phyloP scores from a whole-genome alignment of 2,329 filamentous ascomycete genomes.

The Nemania bipapillata region DNA sequence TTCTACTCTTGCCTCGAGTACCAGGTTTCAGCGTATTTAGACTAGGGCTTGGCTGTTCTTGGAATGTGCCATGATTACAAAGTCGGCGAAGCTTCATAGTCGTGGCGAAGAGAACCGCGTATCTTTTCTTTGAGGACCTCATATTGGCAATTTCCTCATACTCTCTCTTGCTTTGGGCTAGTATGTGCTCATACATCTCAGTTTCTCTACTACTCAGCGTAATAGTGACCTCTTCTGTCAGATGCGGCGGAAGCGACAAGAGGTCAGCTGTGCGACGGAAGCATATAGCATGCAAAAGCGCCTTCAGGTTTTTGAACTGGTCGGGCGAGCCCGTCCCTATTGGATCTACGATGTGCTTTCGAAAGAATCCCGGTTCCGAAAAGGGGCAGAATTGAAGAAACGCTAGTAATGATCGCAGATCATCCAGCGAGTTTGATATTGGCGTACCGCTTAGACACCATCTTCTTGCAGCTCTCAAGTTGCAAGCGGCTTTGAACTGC shows the following conservation, averaged over 20 bases:
- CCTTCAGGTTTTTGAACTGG: conserved; percentile 7
- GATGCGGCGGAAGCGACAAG: neutral
- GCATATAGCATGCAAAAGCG: conserved; percentile 3
- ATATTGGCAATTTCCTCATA: conserved; percentile 12
- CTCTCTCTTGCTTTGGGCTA: neutral
- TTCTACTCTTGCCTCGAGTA: neutral
- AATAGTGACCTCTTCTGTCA: neutral
- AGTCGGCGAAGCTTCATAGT: conserved; percentile 19
- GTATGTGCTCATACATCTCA: neutral
- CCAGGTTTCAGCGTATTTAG: neutral
- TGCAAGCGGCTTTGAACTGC: conserved; percentile 25
- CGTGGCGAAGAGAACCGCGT: neutral
- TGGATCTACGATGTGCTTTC: conserved; percentile 34
- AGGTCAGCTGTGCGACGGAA: conserved; percentile 3
- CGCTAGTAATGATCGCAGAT: conserved; percentile 16
- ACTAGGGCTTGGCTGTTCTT: neutral
- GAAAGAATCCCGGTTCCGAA: conserved; percentile 14
- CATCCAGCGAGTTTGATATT: conserved; percentile 26
- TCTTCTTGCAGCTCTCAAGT: neutral
- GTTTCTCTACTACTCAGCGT: neutral
- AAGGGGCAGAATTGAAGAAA: conserved; percentile 20
- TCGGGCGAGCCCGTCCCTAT: conserved; percentile 2
- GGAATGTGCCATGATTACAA: conserved; percentile 21
- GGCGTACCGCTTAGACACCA: conserved; percentile 34
- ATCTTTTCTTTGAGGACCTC: conserved; percentile 15